These are phyloP conservation scores for Collybia nuda DNA, from an alignment of 768 basidiomycete species.

Conservation along the genomic window DNA sequence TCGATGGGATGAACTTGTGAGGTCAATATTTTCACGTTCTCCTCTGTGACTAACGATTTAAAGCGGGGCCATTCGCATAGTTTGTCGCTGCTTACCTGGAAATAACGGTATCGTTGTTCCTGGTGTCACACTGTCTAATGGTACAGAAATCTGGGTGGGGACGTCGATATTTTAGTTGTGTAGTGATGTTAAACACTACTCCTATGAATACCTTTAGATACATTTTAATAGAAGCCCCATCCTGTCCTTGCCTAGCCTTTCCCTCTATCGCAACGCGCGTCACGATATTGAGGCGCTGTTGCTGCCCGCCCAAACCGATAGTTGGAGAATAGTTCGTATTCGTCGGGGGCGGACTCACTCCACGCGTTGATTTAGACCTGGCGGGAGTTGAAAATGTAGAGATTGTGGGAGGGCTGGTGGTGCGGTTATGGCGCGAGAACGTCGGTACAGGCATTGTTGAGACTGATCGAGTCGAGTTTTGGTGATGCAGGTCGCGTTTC, in stretches of 20 bases:
- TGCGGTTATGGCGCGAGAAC: conserved; percentile 12
- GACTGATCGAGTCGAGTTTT: not conserved
- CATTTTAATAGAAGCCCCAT: conserved; percentile 69
- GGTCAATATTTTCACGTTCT: conserved; percentile 71
- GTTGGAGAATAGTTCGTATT: conserved; percentile 45
- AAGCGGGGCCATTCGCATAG: not conserved
- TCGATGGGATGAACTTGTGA: conserved; percentile 80
- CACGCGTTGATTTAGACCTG: conserved; percentile 16
- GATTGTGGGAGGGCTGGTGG: conserved; percentile 10
- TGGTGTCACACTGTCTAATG: conserved; percentile 64
- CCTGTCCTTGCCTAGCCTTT: conserved; percentile 61
- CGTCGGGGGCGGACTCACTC: conserved; percentile 18
- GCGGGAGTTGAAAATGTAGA: conserved; percentile 8
- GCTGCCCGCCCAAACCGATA: conserved; percentile 39
- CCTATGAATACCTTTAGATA: conserved; percentile 78
- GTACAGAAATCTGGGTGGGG: conserved; percentile 55
- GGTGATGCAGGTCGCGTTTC: too few relatives aligned
- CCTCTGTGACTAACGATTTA: conserved; percentile 47
- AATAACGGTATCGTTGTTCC: conserved; percentile 72
- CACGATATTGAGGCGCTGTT: conserved; percentile 62
- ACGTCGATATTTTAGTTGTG: not conserved
- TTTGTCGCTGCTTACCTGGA: conserved; percentile 46
- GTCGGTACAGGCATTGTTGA: conserved; percentile 9
- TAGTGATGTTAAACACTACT: not conserved
- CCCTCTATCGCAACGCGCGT: conserved; percentile 76